Percentiles rank a stretch among this genome's conserved stretches.
Evolutionary conservation across 1,284 basidiomycete species (phyloP).

Genomic region (Pseudozyma thailandica): DNA sequence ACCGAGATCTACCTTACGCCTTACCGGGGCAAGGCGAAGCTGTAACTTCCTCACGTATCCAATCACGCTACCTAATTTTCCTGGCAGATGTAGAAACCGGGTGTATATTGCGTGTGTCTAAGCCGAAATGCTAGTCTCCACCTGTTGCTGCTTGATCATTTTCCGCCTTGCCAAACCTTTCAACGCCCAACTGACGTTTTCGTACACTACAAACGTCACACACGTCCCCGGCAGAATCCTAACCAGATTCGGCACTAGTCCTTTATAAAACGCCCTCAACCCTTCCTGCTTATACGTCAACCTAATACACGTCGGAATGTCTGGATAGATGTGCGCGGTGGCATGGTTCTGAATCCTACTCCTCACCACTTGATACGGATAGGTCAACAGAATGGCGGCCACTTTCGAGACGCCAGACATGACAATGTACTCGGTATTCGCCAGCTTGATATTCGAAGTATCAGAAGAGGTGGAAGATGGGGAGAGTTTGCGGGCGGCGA

Average conservation of each 20-base stretch:
- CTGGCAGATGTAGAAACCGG: no score
- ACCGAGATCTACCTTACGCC: conserved; percentile 27
- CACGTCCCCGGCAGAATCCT: conserved; percentile 96
- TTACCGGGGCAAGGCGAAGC: conserved; percentile 14
- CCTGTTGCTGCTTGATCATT: conserved; percentile 18
- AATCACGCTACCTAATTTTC: no score
- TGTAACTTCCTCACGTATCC: conserved; percentile 14
- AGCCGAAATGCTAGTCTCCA: conserved; percentile 9
- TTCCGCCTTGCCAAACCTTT: conserved; percentile 32
- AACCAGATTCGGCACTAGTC: conserved; percentile 93
- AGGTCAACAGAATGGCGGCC: conserved; percentile 84
- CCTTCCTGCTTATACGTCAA: conserved; percentile 86
- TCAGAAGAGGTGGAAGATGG: conserved; percentile 3
- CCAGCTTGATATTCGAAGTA: conserved; percentile 39
- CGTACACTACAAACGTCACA: conserved; percentile 97
- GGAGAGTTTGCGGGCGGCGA: conserved; percentile 22
- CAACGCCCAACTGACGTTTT: conserved; percentile 73
- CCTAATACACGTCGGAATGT: conserved; percentile 81
- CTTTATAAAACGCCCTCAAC: conserved; percentile 88
- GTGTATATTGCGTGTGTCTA: conserved; percentile 1
- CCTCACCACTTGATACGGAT: conserved; percentile 96
- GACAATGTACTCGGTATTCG: conserved; percentile 88
- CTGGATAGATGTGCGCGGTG: conserved; percentile 74
- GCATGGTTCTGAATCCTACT: conserved; percentile 83
- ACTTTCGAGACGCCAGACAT: conserved; percentile 93